A percentile compares a stretch with the other conserved stretches of the same genome.
These are phyloP conservation scores for Cairneyella variabilis DNA, from an alignment of 495 filamentous ascomycete genomes.

Conservation along the genomic window DNA sequence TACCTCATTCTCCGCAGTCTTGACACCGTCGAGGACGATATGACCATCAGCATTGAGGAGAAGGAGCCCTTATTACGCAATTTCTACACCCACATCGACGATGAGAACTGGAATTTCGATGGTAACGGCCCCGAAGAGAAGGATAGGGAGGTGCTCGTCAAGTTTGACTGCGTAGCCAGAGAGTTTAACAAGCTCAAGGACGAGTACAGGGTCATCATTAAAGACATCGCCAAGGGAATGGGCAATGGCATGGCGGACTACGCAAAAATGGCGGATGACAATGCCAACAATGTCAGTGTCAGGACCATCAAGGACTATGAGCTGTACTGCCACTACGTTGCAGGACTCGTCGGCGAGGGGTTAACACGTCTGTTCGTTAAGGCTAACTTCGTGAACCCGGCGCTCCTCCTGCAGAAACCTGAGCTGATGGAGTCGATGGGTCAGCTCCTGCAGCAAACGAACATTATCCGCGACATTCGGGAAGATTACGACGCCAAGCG, in stretches of 20 bases:
- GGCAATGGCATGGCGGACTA: slow-evolving; percentile 98
- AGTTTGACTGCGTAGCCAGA: slow-evolving; percentile 79
- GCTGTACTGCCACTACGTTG: slow-evolving; percentile 94
- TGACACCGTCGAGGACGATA: slow-evolving; percentile 98
- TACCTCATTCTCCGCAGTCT: slow-evolving; percentile 86
- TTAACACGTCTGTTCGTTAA: slow-evolving; percentile 88
- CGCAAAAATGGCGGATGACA: slow-evolving; percentile 72
- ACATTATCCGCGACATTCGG: slow-evolving; percentile 92
- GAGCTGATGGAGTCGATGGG: slow-evolving; percentile 93
- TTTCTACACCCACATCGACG: slow-evolving; percentile 71
- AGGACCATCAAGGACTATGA: slow-evolving; percentile 86
- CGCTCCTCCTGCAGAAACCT: slow-evolving; percentile 69
- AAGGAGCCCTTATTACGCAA: slow-evolving; percentile 85
- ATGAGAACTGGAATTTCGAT: slow-evolving; percentile 85
- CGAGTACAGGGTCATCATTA: slow-evolving; percentile 78
- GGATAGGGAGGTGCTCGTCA: slow-evolving; percentile 84
- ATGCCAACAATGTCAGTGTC: slow-evolving; percentile 75
- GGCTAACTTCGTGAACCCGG: slow-evolving; percentile 80
- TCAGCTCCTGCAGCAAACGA: slow-evolving; percentile 93
- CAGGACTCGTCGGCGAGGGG: slow-evolving; percentile 93
- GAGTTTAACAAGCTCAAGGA: slow-evolving; percentile 90
- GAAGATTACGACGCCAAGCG: slow-evolving; percentile 84
- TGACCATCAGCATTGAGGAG: slow-evolving; percentile 72
- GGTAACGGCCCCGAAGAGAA: slow-evolving; percentile 90
- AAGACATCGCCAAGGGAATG: slow-evolving; percentile 93